Conservation (phyloP, 176 grass and related monocot species). For the Cocos nucifera region DNA sequence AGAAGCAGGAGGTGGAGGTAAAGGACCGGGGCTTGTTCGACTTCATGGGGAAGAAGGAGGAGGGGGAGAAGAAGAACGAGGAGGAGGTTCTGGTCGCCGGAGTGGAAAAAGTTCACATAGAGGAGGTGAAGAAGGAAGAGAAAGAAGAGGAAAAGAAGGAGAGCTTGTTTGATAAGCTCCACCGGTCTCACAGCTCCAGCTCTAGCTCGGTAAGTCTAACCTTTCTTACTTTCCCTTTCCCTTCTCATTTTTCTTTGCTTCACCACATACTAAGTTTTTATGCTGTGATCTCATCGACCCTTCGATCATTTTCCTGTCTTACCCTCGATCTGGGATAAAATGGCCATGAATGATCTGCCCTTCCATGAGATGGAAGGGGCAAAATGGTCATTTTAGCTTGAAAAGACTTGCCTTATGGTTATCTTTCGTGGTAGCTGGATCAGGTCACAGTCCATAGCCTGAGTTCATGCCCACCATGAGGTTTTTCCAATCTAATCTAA, state of each 20-base stretch:
- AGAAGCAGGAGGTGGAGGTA: slow-evolving; percentile 57
- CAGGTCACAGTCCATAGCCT: no score
- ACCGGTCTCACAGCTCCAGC: slow-evolving; percentile 61
- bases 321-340: no score
- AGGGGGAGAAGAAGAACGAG: slow-evolving; percentile 32
- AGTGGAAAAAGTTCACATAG: slow-evolving; percentile 34
- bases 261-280: background rate
- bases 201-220: slow-evolving; percentile 68
- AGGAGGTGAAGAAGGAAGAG: slow-evolving; percentile 14
- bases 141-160: slow-evolving; percentile 74
- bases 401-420: no score
- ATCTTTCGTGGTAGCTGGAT: no score
- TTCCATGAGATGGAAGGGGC: no score
- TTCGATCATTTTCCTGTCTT: no score
- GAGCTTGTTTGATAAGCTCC: slow-evolving; percentile 52
- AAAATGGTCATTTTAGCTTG: no score
- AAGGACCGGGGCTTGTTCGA: slow-evolving; percentile 59
- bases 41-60: slow-evolving; percentile 49
- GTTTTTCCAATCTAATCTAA: no score
- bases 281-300: background rate
- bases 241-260: background rate
- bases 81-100: slow-evolving; percentile 57
- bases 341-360: no score
- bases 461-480: no score
- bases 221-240: background rate